Evolutionary conservation across 345 rosid species (phyloP).

Genomic region (Cardamine resedifolia): DNA sequence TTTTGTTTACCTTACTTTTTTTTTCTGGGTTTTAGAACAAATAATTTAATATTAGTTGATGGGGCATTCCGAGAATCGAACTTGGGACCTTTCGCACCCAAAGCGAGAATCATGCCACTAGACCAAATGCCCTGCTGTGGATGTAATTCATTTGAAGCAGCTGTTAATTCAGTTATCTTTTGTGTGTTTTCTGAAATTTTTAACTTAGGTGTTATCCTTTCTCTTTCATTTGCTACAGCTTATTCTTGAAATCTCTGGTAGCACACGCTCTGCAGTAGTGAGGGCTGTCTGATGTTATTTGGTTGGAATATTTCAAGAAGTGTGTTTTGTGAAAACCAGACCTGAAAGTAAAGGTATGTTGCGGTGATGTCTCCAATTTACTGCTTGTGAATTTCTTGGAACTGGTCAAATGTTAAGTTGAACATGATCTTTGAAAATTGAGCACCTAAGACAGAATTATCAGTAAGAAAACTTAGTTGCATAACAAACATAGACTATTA

Average conservation of each 20-base stretch:
- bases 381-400: neutral
- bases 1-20: neutral
- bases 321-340: neutral
- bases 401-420: neutral
- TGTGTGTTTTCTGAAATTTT: neutral
- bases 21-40: neutral
- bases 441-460: neutral
- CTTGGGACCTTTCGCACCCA: conserved; percentile 91
- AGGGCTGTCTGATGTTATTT: neutral
- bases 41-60: neutral
- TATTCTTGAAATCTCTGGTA: neutral
- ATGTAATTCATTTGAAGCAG: conserved; percentile 1
- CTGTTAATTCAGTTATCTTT: neutral
- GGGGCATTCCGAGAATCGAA: conserved; percentile 79
- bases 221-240: neutral
- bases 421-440: neutral
- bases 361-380: conserved; percentile 3
- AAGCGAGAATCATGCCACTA: conserved; percentile 95
- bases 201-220: neutral
- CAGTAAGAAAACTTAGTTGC: neutral
- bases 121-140: conserved; percentile 37
- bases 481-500: neutral
- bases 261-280: neutral
- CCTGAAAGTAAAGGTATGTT: neutral
- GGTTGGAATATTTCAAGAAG: neutral